Evolutionary conservation across 2,329 filamentous ascomycete species (phyloP), one percentile per base, ranked within the genome.

Genomic region (Microcyclospora pomicola): DNA sequence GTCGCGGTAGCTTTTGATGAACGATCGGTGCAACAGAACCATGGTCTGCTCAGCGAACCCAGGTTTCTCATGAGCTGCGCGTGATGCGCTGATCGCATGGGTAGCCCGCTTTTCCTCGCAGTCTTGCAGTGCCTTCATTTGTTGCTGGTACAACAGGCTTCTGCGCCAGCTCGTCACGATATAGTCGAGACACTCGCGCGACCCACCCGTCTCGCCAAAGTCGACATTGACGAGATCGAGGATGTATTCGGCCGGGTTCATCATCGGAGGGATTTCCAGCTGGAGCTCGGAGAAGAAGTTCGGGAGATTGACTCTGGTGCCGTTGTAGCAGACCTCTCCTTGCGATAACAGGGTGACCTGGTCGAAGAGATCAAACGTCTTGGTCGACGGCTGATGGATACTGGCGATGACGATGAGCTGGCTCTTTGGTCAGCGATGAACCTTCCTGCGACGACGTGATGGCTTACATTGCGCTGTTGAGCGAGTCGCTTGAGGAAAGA

Each of bases 351-450:
- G 68, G 31, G 80, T 62, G 0, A 88, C 62, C 50, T 80, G 80
- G 51, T 88, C 82, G 47, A 91, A 88, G 1, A 84, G 69, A 39
- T 78, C 68, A 49, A 84, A 88, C 0, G 80, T 86, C 0, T 75
- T 69, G 0, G 81, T 81, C 0, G 82, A 87, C 0, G 83, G 84
- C 51, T 91, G 83, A 50, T 91, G 84, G 39, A 91, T 88, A 30
- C 78, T 82, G 6, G 79, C 79, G 39, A 91, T 74, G 13, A 87
- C 73, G 40, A 87, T 72, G 38, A 87, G 66, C 73, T 80, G 43
- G 34, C 7, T 33, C 28, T 10, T 30, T 30, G 28, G 28, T 30
- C 28, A 30, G 28, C 28, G 9, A n/a, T n/a, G n/a, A n/a, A n/a
- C n/a, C n/a, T n/a, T n/a, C n/a, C n/a, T n/a, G 15, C 9, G 31